Conservation (phyloP, 208 protist species). For the Phytomonas sp. region DNA sequence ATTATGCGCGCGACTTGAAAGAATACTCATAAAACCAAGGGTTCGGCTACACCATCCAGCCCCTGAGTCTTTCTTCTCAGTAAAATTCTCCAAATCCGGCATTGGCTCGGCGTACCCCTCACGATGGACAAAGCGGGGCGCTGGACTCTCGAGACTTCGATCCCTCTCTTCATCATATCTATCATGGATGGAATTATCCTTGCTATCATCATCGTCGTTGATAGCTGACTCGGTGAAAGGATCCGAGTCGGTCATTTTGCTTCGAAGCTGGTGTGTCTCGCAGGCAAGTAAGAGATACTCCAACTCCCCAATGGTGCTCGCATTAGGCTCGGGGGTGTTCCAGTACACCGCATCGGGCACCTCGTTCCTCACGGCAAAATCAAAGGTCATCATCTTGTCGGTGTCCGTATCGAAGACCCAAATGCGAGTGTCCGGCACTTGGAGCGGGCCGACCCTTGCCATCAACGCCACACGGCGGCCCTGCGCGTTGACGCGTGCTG, state of each 20-base stretch:
- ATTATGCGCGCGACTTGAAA: constrained; percentile 59
- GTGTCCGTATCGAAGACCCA: constrained; percentile 89
- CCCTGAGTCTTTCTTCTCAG: constrained; percentile 23
- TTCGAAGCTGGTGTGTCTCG: constrained; percentile 66
- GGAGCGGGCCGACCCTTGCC: constrained; percentile 23
- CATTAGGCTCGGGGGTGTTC: constrained; percentile 85
- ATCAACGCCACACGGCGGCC: constrained; percentile 59
- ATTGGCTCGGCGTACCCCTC: constrained; percentile 55
- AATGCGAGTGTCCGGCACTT: constrained; percentile 61
- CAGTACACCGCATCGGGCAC: constrained; percentile 76
- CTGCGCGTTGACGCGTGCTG: constrained; percentile 74
- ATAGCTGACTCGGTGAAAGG: constrained; percentile 7
- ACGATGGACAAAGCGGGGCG: constrained; percentile 15
- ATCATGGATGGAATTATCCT: background rate
- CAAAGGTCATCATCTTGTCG: constrained; percentile 68
- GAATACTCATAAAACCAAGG: constrained; percentile 47
- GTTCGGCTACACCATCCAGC: constrained; percentile 16
- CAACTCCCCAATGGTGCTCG: constrained; percentile 71
- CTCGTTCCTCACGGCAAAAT: constrained; percentile 66
- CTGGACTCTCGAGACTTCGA: constrained; percentile 11
- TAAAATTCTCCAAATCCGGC: constrained; percentile 82
- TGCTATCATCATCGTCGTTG: background rate
- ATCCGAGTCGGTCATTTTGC: constrained; percentile 6
- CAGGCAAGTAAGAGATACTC: constrained; percentile 85
- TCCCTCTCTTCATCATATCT: constrained; percentile 2